phyloP scores from a whole-genome alignment of 805 yeast species.

The Candida fluviatilis region DNA sequence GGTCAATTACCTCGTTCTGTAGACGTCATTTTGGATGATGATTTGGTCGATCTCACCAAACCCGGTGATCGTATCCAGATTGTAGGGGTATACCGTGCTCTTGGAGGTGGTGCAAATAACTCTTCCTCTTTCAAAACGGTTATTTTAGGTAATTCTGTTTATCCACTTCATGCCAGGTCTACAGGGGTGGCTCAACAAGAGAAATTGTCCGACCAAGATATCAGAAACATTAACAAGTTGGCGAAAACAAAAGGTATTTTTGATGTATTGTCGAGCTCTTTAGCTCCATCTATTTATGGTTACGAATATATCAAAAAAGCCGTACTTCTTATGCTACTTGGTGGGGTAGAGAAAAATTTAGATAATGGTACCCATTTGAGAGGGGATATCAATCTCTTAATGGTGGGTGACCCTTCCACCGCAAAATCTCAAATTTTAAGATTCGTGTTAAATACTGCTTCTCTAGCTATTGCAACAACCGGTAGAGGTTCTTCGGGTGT shows the following conservation, averaged over 20 bases:
- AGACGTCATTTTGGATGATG: slow-evolving; percentile 92
- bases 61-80: slow-evolving; percentile 96
- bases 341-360: slow-evolving; percentile 91
- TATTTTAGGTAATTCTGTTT: slow-evolving; percentile 84
- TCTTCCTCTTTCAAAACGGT: slow-evolving; percentile 75
- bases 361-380: slow-evolving; percentile 95
- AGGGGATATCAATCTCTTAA: slow-evolving; percentile 92
- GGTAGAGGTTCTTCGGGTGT: slow-evolving; percentile 99
- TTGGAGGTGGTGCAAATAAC: slow-evolving; percentile 66
- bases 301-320: slow-evolving; percentile 90
- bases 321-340: slow-evolving; percentile 81
- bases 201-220: slow-evolving; percentile 71
- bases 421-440: slow-evolving; percentile 95
- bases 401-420: slow-evolving; percentile 99
- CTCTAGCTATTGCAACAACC: slow-evolving; percentile 94
- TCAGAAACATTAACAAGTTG: slow-evolving; percentile 78
- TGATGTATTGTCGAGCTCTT: slow-evolving; percentile 73
- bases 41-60: slow-evolving; percentile 83
- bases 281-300: slow-evolving; percentile 96
- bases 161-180: slow-evolving; percentile 83
- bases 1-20: slow-evolving; percentile 94
- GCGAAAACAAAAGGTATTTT: slow-evolving; percentile 70
- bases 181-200: slow-evolving; percentile 74
- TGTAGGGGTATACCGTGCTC: slow-evolving; percentile 88
- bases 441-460: slow-evolving; percentile 91